Evolutionary conservation across 345 rosid species (phyloP).

Genomic region (Eutrema yunnanense): DNA sequence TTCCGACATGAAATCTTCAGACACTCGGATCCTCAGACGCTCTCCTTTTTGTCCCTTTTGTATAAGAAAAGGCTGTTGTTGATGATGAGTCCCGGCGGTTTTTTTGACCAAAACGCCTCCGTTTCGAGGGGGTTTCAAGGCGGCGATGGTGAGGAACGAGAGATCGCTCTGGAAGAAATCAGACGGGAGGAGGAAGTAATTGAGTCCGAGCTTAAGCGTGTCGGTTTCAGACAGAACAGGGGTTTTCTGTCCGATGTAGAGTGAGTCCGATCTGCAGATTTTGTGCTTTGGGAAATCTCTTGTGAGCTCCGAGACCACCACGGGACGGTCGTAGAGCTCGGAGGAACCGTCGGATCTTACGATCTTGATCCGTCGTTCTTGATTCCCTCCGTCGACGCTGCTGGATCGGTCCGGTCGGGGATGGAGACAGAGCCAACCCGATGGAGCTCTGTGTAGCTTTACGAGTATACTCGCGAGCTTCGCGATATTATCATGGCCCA

Average conservation of each 20-base stretch:
- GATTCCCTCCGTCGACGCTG: background rate
- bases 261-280: constrained; percentile 65
- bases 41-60: constrained; percentile 61
- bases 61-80: constrained; percentile 52
- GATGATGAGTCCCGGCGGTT: constrained; percentile 20
- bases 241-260: constrained; percentile 80
- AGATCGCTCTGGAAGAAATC: constrained; percentile 61
- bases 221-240: constrained; percentile 62
- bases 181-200: constrained; percentile 71
- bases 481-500: constrained; percentile 29
- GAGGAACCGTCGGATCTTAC: constrained; percentile 62
- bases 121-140: constrained; percentile 31
- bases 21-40: constrained; percentile 55
- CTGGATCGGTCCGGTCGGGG: constrained; percentile 8
- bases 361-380: constrained; percentile 39
- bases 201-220: constrained; percentile 63
- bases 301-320: constrained; percentile 54
- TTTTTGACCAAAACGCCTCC: constrained; percentile 14
- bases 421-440: constrained; percentile 27
- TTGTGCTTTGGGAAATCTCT: constrained; percentile 66
- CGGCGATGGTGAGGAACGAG: constrained; percentile 63
- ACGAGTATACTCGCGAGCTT: constrained; percentile 23
- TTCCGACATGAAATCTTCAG: constrained; percentile 68
- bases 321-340: constrained; percentile 50
- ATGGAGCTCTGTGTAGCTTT: constrained; percentile 26